These are phyloP conservation scores for Verticillium dahliae DNA, from an alignment of 2,329 filamentous ascomycete genomes.

Conservation along the genomic window DNA sequence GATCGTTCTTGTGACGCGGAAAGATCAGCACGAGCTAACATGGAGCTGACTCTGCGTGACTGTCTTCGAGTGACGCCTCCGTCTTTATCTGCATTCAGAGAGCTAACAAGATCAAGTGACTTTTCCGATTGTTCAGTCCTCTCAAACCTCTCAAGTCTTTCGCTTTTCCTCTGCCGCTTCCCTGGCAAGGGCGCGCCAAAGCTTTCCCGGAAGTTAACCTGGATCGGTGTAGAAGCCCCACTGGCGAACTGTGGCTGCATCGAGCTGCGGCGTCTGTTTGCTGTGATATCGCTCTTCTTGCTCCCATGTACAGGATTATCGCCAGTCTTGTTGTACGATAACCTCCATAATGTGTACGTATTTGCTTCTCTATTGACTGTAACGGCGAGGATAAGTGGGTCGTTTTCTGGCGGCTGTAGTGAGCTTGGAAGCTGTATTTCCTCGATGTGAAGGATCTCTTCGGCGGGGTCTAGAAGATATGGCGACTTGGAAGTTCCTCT, in stretches of 20 bases:
- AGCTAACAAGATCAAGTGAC: constrained; percentile 57
- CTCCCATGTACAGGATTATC: constrained; percentile 44
- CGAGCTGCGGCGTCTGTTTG: constrained; percentile 51
- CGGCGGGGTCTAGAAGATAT: constrained; percentile 62
- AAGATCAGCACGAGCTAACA: constrained; percentile 80
- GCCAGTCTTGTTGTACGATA: constrained; percentile 68
- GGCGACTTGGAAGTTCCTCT: constrained; percentile 31
- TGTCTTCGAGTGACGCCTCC: constrained; percentile 49
- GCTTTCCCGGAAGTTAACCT: constrained; percentile 67
- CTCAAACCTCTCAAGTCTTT: constrained; percentile 32
- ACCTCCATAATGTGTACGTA: constrained; percentile 78
- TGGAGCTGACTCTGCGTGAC: constrained; percentile 80
- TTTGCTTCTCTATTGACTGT: constrained; percentile 73
- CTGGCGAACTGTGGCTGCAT: constrained; percentile 65
- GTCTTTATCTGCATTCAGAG: constrained; percentile 63
- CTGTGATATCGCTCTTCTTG: constrained; percentile 27
- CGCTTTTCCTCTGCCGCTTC: constrained; percentile 46
- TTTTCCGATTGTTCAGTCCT: constrained; percentile 34
- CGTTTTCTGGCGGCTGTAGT: constrained; percentile 24
- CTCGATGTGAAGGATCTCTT: constrained; percentile 82
- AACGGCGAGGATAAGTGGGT: constrained; percentile 64
- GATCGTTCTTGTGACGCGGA: constrained; percentile 77
- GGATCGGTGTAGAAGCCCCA: constrained; percentile 71
- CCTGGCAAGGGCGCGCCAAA: constrained; percentile 55
- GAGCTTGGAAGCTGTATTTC: constrained; percentile 50